Evolutionary conservation across 176 grass and related monocot genomes (phyloP).

Genomic region (Carex littledalei): DNA sequence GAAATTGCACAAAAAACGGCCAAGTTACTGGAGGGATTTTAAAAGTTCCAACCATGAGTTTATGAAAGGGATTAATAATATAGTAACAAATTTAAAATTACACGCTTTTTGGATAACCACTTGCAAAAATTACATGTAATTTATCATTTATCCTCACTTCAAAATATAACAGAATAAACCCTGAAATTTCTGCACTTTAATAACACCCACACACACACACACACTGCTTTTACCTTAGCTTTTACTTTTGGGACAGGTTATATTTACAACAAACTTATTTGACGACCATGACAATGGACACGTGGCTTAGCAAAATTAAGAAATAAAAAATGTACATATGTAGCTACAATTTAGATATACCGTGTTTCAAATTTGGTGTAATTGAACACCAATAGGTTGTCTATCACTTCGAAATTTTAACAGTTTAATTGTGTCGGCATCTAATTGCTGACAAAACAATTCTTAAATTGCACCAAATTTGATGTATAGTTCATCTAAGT

Average conservation of each 20-base stretch:
- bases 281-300: not conserved
- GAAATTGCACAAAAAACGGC: not conserved
- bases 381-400: not conserved
- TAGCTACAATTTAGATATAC: not conserved
- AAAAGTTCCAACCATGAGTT: not conserved
- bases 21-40: not conserved
- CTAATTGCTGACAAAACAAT: not conserved
- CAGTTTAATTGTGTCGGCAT: not conserved
- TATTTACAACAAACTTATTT: not conserved
- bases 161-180: not conserved
- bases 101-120: not conserved
- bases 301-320: not conserved
- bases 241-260: not conserved
- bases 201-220: not conserved
- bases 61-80: not conserved
- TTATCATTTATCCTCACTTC: not conserved
- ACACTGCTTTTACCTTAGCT: not conserved
- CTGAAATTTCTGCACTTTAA: not conserved
- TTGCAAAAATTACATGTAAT: not conserved
- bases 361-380: not conserved
- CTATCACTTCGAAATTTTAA: not conserved
- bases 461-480: not conserved
- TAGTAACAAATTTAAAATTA: not conserved
- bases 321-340: not conserved
- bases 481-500: not conserved